phyloP scores from a whole-genome alignment of 345 rosid species.

The Draba incana region DNA sequence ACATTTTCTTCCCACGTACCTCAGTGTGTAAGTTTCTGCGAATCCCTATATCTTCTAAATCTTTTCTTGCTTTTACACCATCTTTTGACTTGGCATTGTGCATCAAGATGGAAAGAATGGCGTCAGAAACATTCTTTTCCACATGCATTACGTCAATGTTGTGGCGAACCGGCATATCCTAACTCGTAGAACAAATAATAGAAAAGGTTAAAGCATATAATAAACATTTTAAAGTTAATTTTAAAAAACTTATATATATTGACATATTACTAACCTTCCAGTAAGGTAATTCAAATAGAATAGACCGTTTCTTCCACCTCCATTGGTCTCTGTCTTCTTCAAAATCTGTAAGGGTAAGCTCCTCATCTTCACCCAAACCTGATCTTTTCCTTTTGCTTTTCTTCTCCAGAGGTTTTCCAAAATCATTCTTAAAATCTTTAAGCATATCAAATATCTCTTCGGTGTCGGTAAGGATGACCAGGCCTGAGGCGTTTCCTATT shows the following conservation, averaged over 20 bases:
- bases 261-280: neutral
- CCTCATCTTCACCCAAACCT: too few species aligned
- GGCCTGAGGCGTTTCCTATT: neutral
- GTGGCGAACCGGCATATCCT: neutral
- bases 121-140: neutral
- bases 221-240: neutral
- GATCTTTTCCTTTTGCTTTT: too few species aligned
- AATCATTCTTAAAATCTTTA: too few species aligned
- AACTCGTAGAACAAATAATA: neutral
- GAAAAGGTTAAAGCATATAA: neutral
- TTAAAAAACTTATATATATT: neutral
- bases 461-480: too few species aligned
- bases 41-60: neutral
- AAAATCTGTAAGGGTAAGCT: neutral
- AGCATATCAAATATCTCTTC: too few species aligned
- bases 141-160: neutral
- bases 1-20: neutral
- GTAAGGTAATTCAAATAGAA: neutral
- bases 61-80: too few species aligned
- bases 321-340: neutral
- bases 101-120: too few species aligned
- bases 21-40: neutral
- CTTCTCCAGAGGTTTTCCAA: too few species aligned
- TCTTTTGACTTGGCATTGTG: too few species aligned
- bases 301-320: neutral